Evolutionary conservation across 2,329 filamentous ascomycete species (phyloP).

Genomic region (Elsinoe ampelina): DNA sequence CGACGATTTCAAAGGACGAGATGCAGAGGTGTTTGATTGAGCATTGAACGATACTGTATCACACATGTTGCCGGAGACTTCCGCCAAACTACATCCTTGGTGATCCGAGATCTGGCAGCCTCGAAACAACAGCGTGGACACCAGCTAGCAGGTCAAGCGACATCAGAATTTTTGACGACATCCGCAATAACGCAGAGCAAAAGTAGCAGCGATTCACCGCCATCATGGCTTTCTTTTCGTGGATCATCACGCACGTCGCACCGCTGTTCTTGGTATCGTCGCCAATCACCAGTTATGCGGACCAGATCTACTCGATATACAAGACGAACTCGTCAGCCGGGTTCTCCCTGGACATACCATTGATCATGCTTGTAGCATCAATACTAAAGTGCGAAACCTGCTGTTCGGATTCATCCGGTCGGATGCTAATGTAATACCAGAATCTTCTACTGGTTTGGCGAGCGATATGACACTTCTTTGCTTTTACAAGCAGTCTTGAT

Average conservation of each 20-base stretch:
- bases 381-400: slow-evolving; percentile 45
- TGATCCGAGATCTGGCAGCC: not conserved
- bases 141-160: not conserved
- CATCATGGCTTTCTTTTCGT: slow-evolving; percentile 26
- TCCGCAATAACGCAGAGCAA: not conserved
- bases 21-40: too few species aligned
- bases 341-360: slow-evolving; percentile 57
- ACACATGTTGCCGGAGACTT: not conserved
- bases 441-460: slow-evolving; percentile 58
- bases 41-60: too few species aligned
- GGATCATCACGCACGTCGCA: slow-evolving; percentile 28
- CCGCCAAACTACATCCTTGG: not conserved
- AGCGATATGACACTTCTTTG: slow-evolving; percentile 49
- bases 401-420: not conserved
- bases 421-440: slow-evolving; percentile 26
- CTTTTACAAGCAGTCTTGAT: slow-evolving; percentile 53
- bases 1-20: too few species aligned
- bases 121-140: not conserved
- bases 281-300: slow-evolving; percentile 56
- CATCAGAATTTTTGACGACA: not conserved
- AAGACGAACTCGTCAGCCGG: slow-evolving; percentile 50
- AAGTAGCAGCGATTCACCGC: slow-evolving; percentile 12
- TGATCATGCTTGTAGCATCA: slow-evolving; percentile 58
- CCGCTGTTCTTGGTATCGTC: slow-evolving; percentile 46
- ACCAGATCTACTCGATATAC: slow-evolving; percentile 58